Percentiles rank a stretch among this genome's conserved stretches.
These are phyloP conservation scores for Flaveria robusta DNA, from an alignment of 129 eudicot genomes.

Conservation along the genomic window DNA sequence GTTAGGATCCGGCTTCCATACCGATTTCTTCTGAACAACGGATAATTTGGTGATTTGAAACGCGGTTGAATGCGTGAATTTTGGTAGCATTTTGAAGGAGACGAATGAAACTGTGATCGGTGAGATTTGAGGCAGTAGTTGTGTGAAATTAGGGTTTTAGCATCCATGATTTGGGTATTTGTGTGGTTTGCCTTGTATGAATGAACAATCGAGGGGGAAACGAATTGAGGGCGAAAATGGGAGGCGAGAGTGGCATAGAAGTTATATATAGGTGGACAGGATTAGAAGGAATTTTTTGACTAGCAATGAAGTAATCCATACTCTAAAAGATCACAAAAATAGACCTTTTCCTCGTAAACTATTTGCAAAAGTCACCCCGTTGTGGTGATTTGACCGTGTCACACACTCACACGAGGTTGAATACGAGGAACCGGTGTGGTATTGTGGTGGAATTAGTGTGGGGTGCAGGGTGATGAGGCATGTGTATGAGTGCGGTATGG, in stretches of 20 bases:
- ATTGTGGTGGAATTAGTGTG: too few species aligned
- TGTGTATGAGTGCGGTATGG: too few species aligned
- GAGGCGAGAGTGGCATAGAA: neutral
- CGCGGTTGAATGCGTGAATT: slow-evolving; percentile 6
- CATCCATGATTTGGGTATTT: slow-evolving; percentile 31
- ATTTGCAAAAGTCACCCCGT: too few species aligned
- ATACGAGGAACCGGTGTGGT: too few species aligned
- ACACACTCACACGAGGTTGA: too few species aligned
- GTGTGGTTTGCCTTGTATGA: neutral
- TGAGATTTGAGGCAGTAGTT: slow-evolving; percentile 18
- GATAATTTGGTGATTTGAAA: slow-evolving; percentile 9
- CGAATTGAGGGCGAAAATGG: slow-evolving; percentile 8
- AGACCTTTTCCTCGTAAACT: neutral
- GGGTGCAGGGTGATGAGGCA: too few species aligned
- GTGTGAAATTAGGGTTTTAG: slow-evolving; percentile 51
- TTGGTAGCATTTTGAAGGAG: slow-evolving; percentile 19
- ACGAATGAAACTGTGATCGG: neutral
- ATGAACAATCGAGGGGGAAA: neutral
- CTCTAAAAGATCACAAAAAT: neutral
- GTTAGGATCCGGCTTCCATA: neutral
- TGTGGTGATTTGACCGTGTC: too few species aligned
- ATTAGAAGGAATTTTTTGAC: slow-evolving; percentile 8
- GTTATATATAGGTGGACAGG: slow-evolving; percentile 20
- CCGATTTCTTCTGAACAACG: slow-evolving; percentile 18
- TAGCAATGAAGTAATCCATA: neutral